phyloP scores from a whole-genome alignment of 495 filamentous ascomycete species.

The Podospora bellae-mahoneyi region DNA sequence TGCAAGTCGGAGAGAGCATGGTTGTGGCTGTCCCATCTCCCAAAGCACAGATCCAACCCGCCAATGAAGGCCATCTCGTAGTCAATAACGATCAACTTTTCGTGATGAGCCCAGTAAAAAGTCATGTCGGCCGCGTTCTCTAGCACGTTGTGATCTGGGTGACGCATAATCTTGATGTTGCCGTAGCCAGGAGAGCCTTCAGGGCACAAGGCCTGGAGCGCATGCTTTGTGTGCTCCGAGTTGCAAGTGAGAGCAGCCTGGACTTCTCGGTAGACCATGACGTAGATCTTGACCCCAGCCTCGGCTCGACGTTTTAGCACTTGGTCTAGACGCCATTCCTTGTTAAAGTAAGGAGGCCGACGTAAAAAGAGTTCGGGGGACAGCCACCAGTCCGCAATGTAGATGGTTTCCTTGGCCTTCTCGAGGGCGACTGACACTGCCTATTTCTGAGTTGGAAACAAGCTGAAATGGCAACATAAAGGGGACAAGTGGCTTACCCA shows the following conservation, averaged over 20 bases:
- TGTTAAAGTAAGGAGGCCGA: conserved; percentile 71
- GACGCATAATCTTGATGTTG: conserved; percentile 86
- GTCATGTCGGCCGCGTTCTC: conserved; percentile 96
- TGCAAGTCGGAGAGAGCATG: conserved; percentile 86
- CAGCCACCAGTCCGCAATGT: conserved; percentile 97
- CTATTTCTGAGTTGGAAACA: conserved; percentile 19
- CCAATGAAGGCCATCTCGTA: conserved; percentile 88
- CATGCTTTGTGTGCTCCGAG: conserved; percentile 87
- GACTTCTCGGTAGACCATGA: conserved; percentile 91
- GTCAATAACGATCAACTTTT: conserved; percentile 94
- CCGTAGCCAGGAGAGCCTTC: conserved; percentile 73
- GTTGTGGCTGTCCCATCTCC: conserved; percentile 83
- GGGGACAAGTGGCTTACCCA: conserved; percentile 51
- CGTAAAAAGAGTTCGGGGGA: conserved; percentile 90
- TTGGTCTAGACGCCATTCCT: conserved; percentile 86
- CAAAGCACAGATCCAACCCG: conserved; percentile 93
- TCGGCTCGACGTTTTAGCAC: conserved; percentile 84
- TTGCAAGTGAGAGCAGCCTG: conserved; percentile 86
- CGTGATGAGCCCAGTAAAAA: conserved; percentile 97
- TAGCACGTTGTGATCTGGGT: conserved; percentile 92
- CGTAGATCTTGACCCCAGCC: conserved; percentile 88
- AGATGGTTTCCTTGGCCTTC: conserved; percentile 84
- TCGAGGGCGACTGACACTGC: conserved; percentile 86
- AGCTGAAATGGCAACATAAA: background rate
- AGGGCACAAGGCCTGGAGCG: conserved; percentile 74